Evolutionary conservation across 345 rosid species (phyloP).

Genomic region (Populus ilicifolia): DNA sequence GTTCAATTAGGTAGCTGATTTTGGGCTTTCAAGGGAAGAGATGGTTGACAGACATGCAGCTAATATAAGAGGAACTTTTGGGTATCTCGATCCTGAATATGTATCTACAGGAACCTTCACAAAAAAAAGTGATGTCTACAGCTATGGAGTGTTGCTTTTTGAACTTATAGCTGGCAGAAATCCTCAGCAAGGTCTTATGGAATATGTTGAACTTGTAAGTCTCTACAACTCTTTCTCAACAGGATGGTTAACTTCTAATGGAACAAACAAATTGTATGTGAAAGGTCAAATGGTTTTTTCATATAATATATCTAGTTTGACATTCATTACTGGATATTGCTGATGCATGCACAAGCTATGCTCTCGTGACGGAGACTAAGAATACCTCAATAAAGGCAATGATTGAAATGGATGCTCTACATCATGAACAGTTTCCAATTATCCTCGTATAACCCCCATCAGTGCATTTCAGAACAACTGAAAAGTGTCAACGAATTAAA

Average conservation of each 20-base stretch:
- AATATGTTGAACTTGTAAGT: conserved; percentile 83
- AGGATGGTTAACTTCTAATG: not conserved
- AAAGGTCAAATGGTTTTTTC: not conserved
- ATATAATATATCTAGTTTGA: not conserved
- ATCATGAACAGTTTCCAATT: not conserved
- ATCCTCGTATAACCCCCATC: not conserved
- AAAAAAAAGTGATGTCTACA: conserved; percentile 94
- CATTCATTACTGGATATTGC: not conserved
- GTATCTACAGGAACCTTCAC: conserved; percentile 77
- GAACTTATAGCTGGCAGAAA: conserved; percentile 94
- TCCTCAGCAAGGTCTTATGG: conserved; percentile 96
- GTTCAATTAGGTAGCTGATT: conserved; percentile 78
- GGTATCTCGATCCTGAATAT: conserved; percentile 97
- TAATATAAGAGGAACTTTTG: conserved; percentile 84
- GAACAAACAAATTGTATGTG: not conserved
- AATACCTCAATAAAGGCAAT: not conserved
- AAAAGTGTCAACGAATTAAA: not conserved
- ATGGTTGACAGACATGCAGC: conserved; percentile 74
- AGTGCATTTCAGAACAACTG: not conserved
- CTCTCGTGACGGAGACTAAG: not conserved
- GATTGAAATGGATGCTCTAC: not conserved
- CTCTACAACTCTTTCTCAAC: conserved; percentile 6
- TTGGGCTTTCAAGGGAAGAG: conserved; percentile 98
- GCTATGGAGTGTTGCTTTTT: conserved; percentile 91
- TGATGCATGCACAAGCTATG: not conserved